Percentiles rank a stretch among this genome's conserved stretches.
These are phyloP conservation scores for Sugiyamaella sp. DNA, from an alignment of 1,139 yeast genomes.

Conservation along the genomic window DNA sequence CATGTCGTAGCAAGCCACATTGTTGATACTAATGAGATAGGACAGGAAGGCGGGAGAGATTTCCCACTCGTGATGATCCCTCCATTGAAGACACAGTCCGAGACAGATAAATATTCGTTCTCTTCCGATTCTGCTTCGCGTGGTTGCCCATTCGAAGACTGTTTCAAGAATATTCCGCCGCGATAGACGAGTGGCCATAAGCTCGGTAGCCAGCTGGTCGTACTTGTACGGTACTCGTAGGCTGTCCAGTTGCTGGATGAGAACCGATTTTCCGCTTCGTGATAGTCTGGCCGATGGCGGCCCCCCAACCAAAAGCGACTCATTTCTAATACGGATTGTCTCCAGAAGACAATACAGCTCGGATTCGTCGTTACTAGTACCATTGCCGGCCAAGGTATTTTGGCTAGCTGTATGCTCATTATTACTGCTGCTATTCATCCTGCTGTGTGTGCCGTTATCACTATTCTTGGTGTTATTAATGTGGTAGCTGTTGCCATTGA, in stretches of 20 bases:
- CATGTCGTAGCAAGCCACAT: constrained; percentile 34
- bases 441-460: no score
- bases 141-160: constrained; percentile 40
- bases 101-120: constrained; percentile 36
- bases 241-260: constrained; percentile 32
- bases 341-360: constrained; percentile 38
- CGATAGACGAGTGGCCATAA: constrained; percentile 29
- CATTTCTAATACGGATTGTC: constrained; percentile 39
- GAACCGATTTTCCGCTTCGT: constrained; percentile 27
- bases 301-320: constrained; percentile 36
- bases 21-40: constrained; percentile 36
- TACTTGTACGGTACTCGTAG: constrained; percentile 31
- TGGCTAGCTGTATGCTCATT: no score
- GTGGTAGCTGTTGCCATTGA: no score
- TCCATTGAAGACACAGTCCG: constrained; percentile 32
- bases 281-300: constrained; percentile 30
- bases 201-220: constrained; percentile 28
- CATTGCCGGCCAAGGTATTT: no score
- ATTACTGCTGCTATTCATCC: background rate
- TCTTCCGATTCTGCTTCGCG: constrained; percentile 30
- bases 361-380: constrained; percentile 18
- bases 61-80: constrained; percentile 31
- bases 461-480: no score
- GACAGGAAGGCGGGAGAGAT: constrained; percentile 37
- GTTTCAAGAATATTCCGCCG: constrained; percentile 31